Conservation (phyloP, 2,329 filamentous ascomycete species). For the Ceratocystis papillata region DNA sequence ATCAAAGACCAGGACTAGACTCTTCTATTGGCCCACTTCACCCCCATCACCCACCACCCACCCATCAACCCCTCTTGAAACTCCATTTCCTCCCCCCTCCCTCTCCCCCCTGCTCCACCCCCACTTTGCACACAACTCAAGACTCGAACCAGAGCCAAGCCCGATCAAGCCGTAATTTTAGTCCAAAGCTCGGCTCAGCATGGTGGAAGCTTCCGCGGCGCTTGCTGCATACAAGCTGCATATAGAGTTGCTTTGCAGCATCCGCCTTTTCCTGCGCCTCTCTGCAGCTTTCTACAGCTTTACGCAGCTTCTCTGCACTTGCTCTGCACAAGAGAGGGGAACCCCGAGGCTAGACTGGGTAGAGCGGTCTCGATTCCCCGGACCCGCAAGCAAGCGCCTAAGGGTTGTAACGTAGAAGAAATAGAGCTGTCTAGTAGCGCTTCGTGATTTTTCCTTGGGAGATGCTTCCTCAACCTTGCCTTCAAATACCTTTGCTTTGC, state of each 20-base stretch:
- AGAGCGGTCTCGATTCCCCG: neutral
- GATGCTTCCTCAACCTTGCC: too few relatives aligned
- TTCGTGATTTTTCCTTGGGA: too few relatives aligned
- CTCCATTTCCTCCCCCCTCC: neutral
- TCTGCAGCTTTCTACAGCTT: too few relatives aligned
- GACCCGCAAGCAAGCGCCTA: neutral
- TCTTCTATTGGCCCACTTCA: neutral
- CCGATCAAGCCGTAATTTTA: constrained; percentile 6
- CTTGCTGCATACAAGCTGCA: neutral
- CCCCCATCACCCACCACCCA: neutral
- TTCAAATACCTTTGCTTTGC: too few relatives aligned
- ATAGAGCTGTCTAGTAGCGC: too few relatives aligned
- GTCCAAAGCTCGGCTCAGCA: constrained; percentile 13
- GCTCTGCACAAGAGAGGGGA: constrained; percentile 7
- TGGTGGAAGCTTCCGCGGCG: constrained; percentile 2
- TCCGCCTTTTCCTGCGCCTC: neutral
- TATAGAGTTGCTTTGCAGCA: neutral
- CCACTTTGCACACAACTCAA: neutral
- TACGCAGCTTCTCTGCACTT: too few relatives aligned
- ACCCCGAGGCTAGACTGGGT: neutral
- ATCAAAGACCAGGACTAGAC: too few relatives aligned
- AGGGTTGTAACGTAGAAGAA: too few relatives aligned
- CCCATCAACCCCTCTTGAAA: neutral
- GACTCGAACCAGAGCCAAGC: neutral
- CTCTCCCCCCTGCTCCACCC: neutral